Percentiles rank a stretch among this genome's conserved stretches.
Conservation (phyloP, 2,329 filamentous ascomycete genomes). For the Ophiosphaerella herpotricha region DNA sequence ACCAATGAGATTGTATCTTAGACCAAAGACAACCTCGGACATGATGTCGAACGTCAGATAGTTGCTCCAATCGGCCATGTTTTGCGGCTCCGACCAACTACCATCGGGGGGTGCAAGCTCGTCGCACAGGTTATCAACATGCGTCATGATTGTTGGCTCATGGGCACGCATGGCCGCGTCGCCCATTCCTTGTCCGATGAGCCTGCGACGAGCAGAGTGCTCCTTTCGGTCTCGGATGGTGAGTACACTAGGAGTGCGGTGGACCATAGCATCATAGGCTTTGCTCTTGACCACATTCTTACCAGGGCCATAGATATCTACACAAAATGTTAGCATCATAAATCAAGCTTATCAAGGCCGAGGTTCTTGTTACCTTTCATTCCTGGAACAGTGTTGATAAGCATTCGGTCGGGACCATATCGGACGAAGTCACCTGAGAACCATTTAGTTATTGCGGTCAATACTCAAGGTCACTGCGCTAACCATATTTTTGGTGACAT, state of each 20-base stretch:
- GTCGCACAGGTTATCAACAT: too few species aligned
- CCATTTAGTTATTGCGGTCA: too few species aligned
- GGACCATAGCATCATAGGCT: slow-evolving; percentile 15
- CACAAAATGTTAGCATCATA: too few species aligned
- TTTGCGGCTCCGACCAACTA: slow-evolving; percentile 19
- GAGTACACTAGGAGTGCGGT: slow-evolving; percentile 16
- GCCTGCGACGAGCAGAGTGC: slow-evolving; percentile 9
- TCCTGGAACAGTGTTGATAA: too few species aligned
- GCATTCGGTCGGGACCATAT: too few species aligned
- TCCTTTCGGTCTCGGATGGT: slow-evolving; percentile 5
- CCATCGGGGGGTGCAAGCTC: not conserved
- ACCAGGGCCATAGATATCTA: slow-evolving; percentile 10
- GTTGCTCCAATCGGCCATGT: slow-evolving; percentile 48
- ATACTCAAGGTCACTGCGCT: too few species aligned
- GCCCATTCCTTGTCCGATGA: slow-evolving; percentile 9
- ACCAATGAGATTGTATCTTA: slow-evolving; percentile 43
- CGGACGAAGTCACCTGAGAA: too few species aligned
- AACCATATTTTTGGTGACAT: too few species aligned
- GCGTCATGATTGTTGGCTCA: not conserved
- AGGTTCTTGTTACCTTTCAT: too few species aligned
- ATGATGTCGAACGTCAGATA: slow-evolving; percentile 25
- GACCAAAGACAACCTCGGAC: slow-evolving; percentile 19
- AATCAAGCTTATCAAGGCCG: too few species aligned
- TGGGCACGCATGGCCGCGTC: slow-evolving; percentile 3
- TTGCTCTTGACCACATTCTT: slow-evolving; percentile 10